Conservation (phyloP, 2,329 filamentous ascomycete genomes). For the Plectosphaerella cucumerina region DNA sequence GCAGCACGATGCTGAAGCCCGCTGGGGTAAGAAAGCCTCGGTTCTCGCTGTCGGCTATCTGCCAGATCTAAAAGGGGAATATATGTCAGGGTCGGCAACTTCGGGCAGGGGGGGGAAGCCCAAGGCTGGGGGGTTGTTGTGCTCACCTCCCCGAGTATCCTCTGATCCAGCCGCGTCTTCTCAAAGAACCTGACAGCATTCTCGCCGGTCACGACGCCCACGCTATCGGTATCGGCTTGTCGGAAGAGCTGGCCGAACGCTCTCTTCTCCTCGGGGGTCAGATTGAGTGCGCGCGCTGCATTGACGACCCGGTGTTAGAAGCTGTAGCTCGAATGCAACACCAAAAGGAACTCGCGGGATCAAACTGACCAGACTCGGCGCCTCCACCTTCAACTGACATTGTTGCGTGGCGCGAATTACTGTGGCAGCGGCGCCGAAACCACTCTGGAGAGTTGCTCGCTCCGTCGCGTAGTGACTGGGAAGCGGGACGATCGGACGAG, state of each 20-base stretch:
- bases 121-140: not conserved
- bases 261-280: conserved; percentile 88
- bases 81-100: not conserved
- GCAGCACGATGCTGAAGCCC: conserved; percentile 87
- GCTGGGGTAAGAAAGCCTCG: conserved; percentile 87
- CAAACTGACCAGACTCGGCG: conserved; percentile 9
- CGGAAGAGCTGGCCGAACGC: conserved; percentile 90
- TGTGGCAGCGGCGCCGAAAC: too few species aligned
- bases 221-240: conserved; percentile 84
- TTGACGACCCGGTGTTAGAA: conserved; percentile 21
- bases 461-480: too few species aligned
- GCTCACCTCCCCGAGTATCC: conserved; percentile 80
- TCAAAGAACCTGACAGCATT: conserved; percentile 97
- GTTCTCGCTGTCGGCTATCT: conserved; percentile 96
- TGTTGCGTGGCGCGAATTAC: not conserved
- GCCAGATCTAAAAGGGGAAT: conserved; percentile 75
- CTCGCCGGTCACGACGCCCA: conserved; percentile 93
- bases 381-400: conserved; percentile 10
- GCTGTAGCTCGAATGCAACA: not conserved
- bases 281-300: conserved; percentile 69
- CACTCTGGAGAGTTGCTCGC: too few species aligned
- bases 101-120: conserved; percentile 1
- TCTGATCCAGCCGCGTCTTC: conserved; percentile 83
- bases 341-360: not conserved
- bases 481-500: too few species aligned